Evolutionary conservation across 805 yeast genomes (phyloP), one percentile per base, ranked within the genome.

Genomic region (Candida coquimbonensis): DNA sequence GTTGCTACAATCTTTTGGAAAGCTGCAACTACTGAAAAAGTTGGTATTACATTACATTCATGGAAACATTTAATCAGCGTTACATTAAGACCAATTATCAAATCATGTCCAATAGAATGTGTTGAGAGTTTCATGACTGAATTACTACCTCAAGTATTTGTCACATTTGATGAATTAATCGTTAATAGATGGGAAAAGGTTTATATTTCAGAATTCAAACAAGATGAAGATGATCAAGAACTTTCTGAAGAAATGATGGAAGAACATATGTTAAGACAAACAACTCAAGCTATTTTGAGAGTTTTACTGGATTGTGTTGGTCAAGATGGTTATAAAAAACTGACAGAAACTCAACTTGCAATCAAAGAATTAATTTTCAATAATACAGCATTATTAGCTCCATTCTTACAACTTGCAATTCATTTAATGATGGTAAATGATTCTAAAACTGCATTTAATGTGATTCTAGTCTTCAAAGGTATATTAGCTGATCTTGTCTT

Each of bases 161-260:
- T 64, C 5, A 87, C 86, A 29, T 66, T 93, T 36, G 96, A 91
- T 62, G 72, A 75, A 36, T 69, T 88, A n/a, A 67, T 93, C 34
- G 76, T 79, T n/a, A 68, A 68, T 26, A 82, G 77, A 60, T 93
- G 99, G 99, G 78, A 73, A 27, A 72, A 70, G 51, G 86, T 80
- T 17, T 78, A 75, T 60, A 64, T 68, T 44, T 64, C 73, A 14
- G 66, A 61, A 7, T 58, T 66, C 46, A 63, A 62, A 54, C 54
- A 60, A 36, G 71, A 65, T 38, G 65, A 63, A 36, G 74, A 77
- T 40, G 96, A 89, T 55, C 90, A 81, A 43, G 87, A 88, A 24
- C 72, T 91, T 57, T 83, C 93, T n/a, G 96, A 90, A 54, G 99
- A 93, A 60, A 93, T 93, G 95, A 83, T 93, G 86, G 97, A 91